Evolutionary conservation across 2,329 filamentous ascomycete species (phyloP).

Genomic region (Ceratocystis albifundus): DNA sequence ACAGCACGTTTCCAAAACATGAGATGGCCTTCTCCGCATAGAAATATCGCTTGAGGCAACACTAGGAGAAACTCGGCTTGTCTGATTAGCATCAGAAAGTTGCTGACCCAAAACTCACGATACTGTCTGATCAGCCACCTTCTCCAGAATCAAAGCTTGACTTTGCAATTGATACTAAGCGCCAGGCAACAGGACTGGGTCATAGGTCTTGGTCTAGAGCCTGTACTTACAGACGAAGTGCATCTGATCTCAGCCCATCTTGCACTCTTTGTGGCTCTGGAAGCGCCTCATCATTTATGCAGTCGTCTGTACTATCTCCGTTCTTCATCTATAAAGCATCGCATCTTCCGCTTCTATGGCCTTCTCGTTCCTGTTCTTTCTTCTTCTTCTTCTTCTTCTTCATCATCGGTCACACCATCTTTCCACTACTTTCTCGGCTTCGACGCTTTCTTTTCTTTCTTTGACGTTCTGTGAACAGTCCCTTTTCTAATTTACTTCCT

Average conservation of each 20-base stretch:
- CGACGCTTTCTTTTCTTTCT: slow-evolving; percentile 19
- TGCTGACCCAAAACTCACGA: background rate
- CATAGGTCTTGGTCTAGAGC: background rate
- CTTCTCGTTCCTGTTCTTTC: background rate
- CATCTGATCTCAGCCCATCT: background rate
- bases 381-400: slow-evolving; percentile 11
- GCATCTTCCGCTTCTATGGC: background rate
- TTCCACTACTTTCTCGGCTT: slow-evolving; percentile 6
- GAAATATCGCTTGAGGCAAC: background rate
- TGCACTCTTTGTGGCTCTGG: background rate
- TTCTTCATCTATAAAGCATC: background rate
- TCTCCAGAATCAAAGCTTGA: background rate
- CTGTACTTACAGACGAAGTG: background rate
- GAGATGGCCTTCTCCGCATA: background rate
- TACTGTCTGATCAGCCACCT: background rate
- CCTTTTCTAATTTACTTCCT: slow-evolving; percentile 12
- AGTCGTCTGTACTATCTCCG: background rate
- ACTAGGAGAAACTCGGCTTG: background rate
- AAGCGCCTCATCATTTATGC: background rate
- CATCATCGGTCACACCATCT: slow-evolving; percentile 16
- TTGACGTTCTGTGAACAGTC: slow-evolving; percentile 21
- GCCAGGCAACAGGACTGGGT: background rate
- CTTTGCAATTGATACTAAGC: background rate
- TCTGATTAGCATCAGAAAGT: slow-evolving; percentile 2
- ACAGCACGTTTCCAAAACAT: background rate